These are phyloP conservation scores for Barbarea vulgaris DNA, from an alignment of 345 rosid genomes.

Conservation along the genomic window DNA sequence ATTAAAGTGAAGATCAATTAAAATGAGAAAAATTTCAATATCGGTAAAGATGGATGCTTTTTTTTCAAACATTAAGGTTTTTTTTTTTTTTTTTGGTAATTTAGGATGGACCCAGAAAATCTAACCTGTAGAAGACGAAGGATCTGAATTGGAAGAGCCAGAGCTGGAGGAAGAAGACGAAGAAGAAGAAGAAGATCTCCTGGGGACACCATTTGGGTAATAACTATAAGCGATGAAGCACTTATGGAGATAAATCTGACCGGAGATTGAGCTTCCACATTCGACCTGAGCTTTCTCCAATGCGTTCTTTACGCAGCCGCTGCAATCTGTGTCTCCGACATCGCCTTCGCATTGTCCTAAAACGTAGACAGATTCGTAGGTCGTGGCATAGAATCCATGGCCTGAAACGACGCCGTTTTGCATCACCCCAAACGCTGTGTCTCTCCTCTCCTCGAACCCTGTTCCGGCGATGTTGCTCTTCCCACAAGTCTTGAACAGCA, in stretches of 20 bases:
- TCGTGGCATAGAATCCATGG: constrained; percentile 72
- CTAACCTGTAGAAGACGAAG: constrained; percentile 47
- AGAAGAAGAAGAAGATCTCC: constrained; percentile 54
- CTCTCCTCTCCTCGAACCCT: constrained; percentile 87
- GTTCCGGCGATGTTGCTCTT: constrained; percentile 63
- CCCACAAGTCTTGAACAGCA: constrained; percentile 90
- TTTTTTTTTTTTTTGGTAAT: not conserved
- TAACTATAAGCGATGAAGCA: constrained; percentile 84
- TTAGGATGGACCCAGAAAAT: constrained; percentile 19
- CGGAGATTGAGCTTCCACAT: constrained; percentile 84
- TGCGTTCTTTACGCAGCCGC: constrained; percentile 73
- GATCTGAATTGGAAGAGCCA: constrained; percentile 41
- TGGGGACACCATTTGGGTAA: constrained; percentile 90
- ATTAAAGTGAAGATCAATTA: constrained; percentile 17
- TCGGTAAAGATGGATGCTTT: not conserved
- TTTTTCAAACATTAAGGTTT: not conserved
- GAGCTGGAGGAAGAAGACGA: constrained; percentile 55
- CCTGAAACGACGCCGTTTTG: constrained; percentile 70
- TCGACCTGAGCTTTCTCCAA: constrained; percentile 90
- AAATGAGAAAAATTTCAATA: not conserved
- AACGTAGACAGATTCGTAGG: constrained; percentile 68
- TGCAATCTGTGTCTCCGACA: constrained; percentile 93
- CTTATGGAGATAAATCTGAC: constrained; percentile 86
- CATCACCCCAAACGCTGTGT: constrained; percentile 70
- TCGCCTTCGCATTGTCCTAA: constrained; percentile 97